A percentile compares a stretch with the other conserved stretches of the same genome.
These are phyloP conservation scores for Fusarium haematococcum DNA, from an alignment of 2,329 filamentous ascomycete species.

Conservation along the genomic window DNA sequence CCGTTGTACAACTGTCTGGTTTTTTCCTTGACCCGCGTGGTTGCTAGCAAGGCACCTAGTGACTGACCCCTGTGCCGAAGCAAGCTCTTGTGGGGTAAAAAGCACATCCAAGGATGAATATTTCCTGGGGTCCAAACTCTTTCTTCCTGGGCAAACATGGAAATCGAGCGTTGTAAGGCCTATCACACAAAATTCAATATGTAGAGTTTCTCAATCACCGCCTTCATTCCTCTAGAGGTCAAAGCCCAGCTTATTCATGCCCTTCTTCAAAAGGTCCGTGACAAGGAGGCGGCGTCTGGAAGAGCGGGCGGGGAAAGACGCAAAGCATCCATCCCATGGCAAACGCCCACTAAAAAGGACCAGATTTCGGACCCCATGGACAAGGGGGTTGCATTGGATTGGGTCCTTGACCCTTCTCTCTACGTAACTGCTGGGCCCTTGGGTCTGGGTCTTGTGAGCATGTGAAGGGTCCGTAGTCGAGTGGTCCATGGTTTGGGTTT, in stretches of 20 bases:
- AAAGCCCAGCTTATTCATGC: not conserved
- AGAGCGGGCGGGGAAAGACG: conserved; percentile 22
- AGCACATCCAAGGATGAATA: not conserved
- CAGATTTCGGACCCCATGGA: conserved; percentile 8
- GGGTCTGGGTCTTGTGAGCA: conserved; percentile 38
- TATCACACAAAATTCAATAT: not conserved
- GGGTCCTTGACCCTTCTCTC: not conserved
- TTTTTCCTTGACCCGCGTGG: not conserved
- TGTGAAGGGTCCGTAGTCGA: conserved; percentile 29
- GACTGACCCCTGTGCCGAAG: not conserved
- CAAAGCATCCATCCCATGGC: not conserved
- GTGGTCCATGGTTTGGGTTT: conserved; percentile 11
- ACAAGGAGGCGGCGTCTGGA: not conserved
- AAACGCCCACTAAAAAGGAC: conserved; percentile 1
- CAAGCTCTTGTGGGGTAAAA: conserved; percentile 1
- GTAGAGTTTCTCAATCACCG: not conserved
- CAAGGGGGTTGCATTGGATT: conserved; percentile 24
- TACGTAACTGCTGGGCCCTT: conserved; percentile 35
- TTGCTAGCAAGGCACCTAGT: not conserved
- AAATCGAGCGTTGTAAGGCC: not conserved
- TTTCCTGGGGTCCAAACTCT: not conserved
- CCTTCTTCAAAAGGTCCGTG: not conserved
- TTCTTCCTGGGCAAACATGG: not conserved
- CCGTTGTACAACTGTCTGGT: not conserved
- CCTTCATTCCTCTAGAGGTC: not conserved